Conservation (phyloP, 352 stramenopile species). For the Pythium aphanidermatum region DNA sequence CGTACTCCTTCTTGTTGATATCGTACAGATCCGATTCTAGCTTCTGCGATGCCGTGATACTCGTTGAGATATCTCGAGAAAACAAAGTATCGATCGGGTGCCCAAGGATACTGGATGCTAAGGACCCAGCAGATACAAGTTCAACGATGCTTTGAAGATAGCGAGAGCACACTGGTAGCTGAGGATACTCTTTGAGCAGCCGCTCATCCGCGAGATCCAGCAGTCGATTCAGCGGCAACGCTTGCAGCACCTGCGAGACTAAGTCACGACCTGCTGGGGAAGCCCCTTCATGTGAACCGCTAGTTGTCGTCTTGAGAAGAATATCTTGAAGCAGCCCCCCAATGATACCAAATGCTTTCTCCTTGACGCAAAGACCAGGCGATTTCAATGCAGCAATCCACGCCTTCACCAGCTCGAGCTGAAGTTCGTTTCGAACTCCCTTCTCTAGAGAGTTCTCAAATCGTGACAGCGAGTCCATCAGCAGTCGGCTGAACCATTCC, state of each 20-base stretch:
- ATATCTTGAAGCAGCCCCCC: constrained; percentile 75
- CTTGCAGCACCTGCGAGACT: constrained; percentile 27
- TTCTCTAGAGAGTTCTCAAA: constrained; percentile 37
- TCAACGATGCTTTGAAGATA: constrained; percentile 85
- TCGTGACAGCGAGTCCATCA: constrained; percentile 51
- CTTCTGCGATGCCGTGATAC: constrained; percentile 44
- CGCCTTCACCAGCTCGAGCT: constrained; percentile 63
- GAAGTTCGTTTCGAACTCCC: constrained; percentile 40
- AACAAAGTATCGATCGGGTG: constrained; percentile 46
- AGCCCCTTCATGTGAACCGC: neutral
- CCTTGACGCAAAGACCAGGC: constrained; percentile 81
- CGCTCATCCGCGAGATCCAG: constrained; percentile 66
- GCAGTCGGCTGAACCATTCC: constrained; percentile 74
- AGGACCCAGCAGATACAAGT: constrained; percentile 60
- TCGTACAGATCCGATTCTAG: constrained; percentile 65
- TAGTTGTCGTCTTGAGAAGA: constrained; percentile 30
- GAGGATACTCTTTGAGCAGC: constrained; percentile 67
- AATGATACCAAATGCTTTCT: constrained; percentile 74
- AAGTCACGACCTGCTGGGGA: constrained; percentile 8
- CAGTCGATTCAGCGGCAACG: constrained; percentile 63
- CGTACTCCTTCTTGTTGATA: constrained; percentile 63
- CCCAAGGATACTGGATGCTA: constrained; percentile 53
- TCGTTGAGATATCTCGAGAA: constrained; percentile 26
- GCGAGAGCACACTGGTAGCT: constrained; percentile 71
- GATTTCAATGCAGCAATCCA: constrained; percentile 83